Conservation (phyloP, 371 early-diverging fungal species). For the Mortierella sp. region DNA sequence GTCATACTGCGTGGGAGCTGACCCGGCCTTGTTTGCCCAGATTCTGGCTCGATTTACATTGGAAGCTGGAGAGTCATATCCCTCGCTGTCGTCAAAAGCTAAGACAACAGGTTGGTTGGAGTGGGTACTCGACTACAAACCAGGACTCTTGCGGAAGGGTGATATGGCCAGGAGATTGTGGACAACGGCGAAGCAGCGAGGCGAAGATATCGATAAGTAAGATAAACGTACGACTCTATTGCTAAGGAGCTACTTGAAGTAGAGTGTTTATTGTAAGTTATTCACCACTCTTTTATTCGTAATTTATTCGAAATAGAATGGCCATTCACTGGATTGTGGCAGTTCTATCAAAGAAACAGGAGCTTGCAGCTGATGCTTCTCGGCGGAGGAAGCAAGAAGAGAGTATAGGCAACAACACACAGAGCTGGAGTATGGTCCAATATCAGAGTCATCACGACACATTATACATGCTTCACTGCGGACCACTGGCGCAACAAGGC, state of each 20-base stretch:
- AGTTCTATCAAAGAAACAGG: conserved; percentile 24
- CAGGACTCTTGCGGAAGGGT: conserved; percentile 42
- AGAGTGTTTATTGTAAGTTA: background rate
- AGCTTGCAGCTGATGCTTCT: conserved; percentile 19
- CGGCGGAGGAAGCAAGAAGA: conserved; percentile 13
- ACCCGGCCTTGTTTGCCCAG: conserved; percentile 31
- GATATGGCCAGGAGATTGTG: conserved; percentile 39
- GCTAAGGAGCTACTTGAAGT: background rate
- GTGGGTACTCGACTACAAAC: conserved; percentile 42
- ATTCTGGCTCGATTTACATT: conserved; percentile 30
- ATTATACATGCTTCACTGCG: conserved; percentile 50
- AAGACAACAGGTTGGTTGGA: conserved; percentile 38
- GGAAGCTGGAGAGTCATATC: conserved; percentile 38
- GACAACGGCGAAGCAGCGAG: conserved; percentile 33
- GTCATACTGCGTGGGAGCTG: conserved; percentile 35
- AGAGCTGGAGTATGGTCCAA: conserved; percentile 6
- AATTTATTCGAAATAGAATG: conserved; percentile 14
- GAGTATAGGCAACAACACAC: conserved; percentile 8
- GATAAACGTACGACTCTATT: background rate
- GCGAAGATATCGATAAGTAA: conserved; percentile 47
- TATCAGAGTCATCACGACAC: conserved; percentile 25
- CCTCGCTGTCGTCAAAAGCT: conserved; percentile 13
- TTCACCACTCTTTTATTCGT: background rate
- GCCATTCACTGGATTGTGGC: conserved; percentile 41
- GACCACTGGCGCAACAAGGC: conserved; percentile 31